Evolutionary conservation across 441 rosid genomes (phyloP), one percentile per base, ranked within the genome.

Genomic region (Erodium moschatum): DNA sequence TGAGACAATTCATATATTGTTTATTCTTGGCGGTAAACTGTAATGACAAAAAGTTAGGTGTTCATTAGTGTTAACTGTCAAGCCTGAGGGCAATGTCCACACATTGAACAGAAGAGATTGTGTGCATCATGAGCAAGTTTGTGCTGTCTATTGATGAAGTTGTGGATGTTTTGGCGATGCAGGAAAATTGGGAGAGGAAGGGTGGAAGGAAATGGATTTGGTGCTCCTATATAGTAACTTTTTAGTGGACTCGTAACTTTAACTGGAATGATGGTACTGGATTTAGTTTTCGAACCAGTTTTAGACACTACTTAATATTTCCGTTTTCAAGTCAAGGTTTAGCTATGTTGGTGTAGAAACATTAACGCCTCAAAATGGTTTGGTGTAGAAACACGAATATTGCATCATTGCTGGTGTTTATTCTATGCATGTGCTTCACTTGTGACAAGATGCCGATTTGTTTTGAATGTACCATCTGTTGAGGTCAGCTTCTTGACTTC

Each of bases 151-250:
- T 7, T 4, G 5, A 7, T 58, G 31, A 58, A 58, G 29, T 20
- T 58, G 64, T 58, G 31, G 2, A 21, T 58, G 31, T 21, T 58
- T 20, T 58, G 29, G 16, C 20, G 31, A 8, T 19, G 64, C 64
- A 58, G 64, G 64, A 21, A 56, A 58, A 58, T 8, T 58, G 5
- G 64, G 29, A 58, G 31, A 58, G 64, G 64, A 58, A 58, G 31
- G 29, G 64, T 19, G 13, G 13, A 50, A 50, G 19, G 7, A 50
- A 10, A 4, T 56, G 62, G 24, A 56, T 56, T 56, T 56, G 62
- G 24, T 13, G 27, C 13, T 56, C 62, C 1, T 56, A 56, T 56
- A 56, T 20, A 0, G 62, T 20, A 56, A 56, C 4, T 56, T 6
- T 0, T 29, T 29, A 29, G 31, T 29, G 31, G 31, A 29, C 31